phyloP scores from a whole-genome alignment of 2,329 filamentous ascomycete genomes.

The Alternaria sp. region DNA sequence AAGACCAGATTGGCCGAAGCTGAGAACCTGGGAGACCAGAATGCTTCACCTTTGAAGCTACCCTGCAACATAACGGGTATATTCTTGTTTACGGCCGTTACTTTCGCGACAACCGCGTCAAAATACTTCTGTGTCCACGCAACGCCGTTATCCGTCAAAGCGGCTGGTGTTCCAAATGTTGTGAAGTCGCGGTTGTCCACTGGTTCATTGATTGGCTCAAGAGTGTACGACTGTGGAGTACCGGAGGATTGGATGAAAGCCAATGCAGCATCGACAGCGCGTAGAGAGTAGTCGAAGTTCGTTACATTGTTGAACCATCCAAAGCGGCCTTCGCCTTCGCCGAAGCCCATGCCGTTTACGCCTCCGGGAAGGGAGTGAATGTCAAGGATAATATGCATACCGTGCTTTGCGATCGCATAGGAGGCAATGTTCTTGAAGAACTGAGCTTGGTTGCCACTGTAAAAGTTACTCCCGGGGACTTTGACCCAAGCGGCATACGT shows the following conservation, averaged over 20 bases:
- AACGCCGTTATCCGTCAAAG: constrained; percentile 39
- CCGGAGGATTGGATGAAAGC: constrained; percentile 44
- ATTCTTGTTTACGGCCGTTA: constrained; percentile 27
- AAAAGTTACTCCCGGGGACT: constrained; percentile 45
- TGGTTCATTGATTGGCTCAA: constrained; percentile 52
- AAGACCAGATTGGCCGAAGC: constrained; percentile 31
- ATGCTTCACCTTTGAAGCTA: constrained; percentile 28
- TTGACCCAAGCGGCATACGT: constrained; percentile 51
- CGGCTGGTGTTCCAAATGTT: constrained; percentile 45
- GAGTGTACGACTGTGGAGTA: constrained; percentile 42
- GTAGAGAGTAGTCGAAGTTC: constrained; percentile 45
- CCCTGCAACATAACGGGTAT: constrained; percentile 31
- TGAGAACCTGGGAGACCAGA: constrained; percentile 26
- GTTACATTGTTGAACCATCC: constrained; percentile 51
- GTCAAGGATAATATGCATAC: constrained; percentile 50
- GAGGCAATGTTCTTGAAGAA: constrained; percentile 44
- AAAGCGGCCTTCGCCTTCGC: constrained; percentile 34
- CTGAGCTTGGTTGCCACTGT: constrained; percentile 44
- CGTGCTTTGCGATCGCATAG: constrained; percentile 50
- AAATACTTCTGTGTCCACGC: constrained; percentile 49
- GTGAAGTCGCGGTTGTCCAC: constrained; percentile 43
- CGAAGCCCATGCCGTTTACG: constrained; percentile 40
- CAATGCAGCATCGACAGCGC: constrained; percentile 44
- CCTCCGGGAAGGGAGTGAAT: constrained; percentile 45
- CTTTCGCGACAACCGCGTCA: constrained; percentile 19